Percentiles rank a stretch among this genome's conserved stretches.
These are phyloP conservation scores for Rutstroemia sp. DNA, from an alignment of 2,329 filamentous ascomycete species.

Conservation along the genomic window DNA sequence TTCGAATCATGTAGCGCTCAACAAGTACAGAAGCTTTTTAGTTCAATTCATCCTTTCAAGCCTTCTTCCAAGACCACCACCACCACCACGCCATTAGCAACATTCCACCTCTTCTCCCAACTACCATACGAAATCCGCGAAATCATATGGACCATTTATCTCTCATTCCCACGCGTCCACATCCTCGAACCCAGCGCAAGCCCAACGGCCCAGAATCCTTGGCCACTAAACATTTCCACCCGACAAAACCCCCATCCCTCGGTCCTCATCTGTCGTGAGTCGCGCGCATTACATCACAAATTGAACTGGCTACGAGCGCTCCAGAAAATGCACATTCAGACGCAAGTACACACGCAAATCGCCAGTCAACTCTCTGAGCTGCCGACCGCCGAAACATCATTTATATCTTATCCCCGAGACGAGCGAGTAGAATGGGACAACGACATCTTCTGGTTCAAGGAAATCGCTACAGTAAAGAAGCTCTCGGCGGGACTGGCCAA, in stretches of 20 bases:
- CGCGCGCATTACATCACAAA: not conserved
- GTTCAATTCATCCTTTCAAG: not conserved
- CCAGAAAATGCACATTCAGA: not conserved
- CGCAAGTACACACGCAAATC: not conserved
- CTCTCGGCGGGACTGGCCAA: not conserved
- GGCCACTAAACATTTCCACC: not conserved
- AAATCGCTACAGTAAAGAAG: not conserved
- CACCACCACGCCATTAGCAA: not conserved
- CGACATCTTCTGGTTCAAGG: conserved; percentile 7
- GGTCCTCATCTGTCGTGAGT: not conserved
- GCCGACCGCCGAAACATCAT: not conserved
- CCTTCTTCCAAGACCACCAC: not conserved
- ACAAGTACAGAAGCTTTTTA: not conserved
- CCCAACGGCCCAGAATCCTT: not conserved
- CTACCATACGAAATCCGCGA: conserved; percentile 2
- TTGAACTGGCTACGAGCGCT: not conserved
- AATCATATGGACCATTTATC: not conserved
- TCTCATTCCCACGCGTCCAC: not conserved
- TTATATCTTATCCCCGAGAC: not conserved
- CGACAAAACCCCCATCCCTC: not conserved
- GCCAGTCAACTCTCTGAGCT: not conserved
- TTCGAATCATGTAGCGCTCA: not conserved
- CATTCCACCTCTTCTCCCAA: conserved; percentile 1
- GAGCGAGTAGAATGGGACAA: not conserved
- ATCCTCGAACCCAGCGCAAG: not conserved